Conservation (phyloP, 371 early-diverging fungal species). For the Globomyces sp. region DNA sequence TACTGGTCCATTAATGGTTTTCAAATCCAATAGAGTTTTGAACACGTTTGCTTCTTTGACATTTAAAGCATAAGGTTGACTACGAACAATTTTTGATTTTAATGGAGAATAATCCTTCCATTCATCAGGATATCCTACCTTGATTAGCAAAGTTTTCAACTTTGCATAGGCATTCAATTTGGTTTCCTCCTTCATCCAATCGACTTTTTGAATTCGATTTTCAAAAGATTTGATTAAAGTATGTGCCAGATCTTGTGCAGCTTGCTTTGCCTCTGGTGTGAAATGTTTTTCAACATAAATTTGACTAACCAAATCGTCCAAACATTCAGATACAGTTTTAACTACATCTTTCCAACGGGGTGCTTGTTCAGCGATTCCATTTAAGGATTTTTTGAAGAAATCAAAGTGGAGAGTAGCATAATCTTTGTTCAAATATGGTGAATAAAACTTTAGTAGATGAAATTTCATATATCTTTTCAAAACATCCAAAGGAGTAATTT, state of each 20-base stretch:
- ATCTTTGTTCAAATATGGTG: slow-evolving; percentile 1
- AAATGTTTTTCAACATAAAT: slow-evolving; percentile 2
- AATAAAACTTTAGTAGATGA: not conserved
- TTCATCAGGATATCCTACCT: slow-evolving; percentile 16
- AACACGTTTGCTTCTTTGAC: not conserved
- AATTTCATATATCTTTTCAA: slow-evolving; percentile 14
- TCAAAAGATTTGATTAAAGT: slow-evolving; percentile 2
- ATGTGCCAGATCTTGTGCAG: slow-evolving; percentile 8
- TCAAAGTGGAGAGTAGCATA: slow-evolving; percentile 1
- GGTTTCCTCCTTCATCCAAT: slow-evolving; percentile 4
- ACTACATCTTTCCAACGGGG: slow-evolving; percentile 7
- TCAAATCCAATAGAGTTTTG: not conserved
- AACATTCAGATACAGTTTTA: not conserved
- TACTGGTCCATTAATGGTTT: not conserved
- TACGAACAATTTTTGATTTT: not conserved
- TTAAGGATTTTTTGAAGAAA: not conserved
- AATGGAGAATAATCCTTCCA: slow-evolving; percentile 1
- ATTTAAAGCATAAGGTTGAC: not conserved
- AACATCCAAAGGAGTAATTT: not conserved
- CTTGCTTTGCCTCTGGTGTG: not conserved
- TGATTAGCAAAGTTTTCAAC: slow-evolving; percentile 10
- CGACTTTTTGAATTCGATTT: not conserved
- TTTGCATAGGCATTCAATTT: slow-evolving; percentile 6
- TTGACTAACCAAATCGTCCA: not conserved
- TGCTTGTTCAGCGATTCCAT: not conserved